Base-by-base conservation (phyloP, 208 protist genomes). In the Leishmania major region DNA sequence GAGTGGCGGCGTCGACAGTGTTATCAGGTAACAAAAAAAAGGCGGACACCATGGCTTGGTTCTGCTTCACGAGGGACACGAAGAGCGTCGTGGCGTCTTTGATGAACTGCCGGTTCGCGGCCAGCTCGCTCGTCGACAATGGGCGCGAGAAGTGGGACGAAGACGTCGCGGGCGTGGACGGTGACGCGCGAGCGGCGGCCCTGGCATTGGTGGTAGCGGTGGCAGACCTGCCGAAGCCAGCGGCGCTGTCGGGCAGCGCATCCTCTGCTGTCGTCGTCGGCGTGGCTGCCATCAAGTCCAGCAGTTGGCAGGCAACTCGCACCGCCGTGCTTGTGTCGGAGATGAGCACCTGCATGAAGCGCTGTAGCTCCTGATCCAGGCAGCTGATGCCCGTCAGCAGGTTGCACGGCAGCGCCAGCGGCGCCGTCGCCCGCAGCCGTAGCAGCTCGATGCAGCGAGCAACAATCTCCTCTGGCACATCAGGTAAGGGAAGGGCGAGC, bases 1-100 rank as follows among this genome's bases (percentile, higher is more conserved):
- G 40, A 53, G 81, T 86, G 19, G n/a, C 83, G 3, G 76, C 40
- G 77, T 72, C 75, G 25, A 79, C 31, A 57, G 85, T 82, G 47
- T 78, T 79, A 71, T 93, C 90, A 3, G 90, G 90, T 28, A 93
- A 81, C 15, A 91, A 70, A 6, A 93, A 75, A 75, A 93, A 90
- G 49, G 77, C 66, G 64, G 83, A 22, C 5, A 70, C 83, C 55
- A 83, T 81, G 40, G 76, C 35, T 70, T 86, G 87, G 43, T 77
- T 84, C 60, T 85, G 69, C 66, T 85, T 69, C 13, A 84, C 77
- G n/a, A 88, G 80, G 2, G 77, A 57, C 37, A 85, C 77, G 28
- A 90, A 60, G 43, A 90, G 81, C 19, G 70, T 78, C 37, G 70
- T 86, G 37, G 76, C 78, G 17, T 80, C 79, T n/a, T 76, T 81